Conservation (phyloP, 2,329 filamentous ascomycete genomes). For the Pseudocercospora crystallina region DNA sequence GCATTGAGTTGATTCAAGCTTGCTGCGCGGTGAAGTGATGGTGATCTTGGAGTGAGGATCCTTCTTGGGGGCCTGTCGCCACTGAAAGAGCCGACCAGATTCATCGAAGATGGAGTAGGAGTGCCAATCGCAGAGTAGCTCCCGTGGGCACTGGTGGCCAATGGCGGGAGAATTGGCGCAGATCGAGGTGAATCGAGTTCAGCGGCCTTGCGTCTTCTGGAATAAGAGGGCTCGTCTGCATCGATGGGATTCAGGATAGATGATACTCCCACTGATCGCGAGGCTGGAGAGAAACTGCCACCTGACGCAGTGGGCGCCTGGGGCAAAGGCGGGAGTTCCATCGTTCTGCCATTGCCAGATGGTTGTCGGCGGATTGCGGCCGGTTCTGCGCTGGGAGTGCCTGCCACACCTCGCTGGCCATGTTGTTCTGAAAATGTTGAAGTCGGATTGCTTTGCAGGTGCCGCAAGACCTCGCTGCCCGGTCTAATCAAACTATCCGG, state of each 20-base stretch:
- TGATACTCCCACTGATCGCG: conserved; percentile 43
- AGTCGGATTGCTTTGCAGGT: conserved; percentile 8
- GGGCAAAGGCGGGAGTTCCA: conserved; percentile 35
- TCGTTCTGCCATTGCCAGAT: conserved; percentile 20
- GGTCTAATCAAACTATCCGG: conserved; percentile 23
- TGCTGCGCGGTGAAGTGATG: conserved; percentile 50
- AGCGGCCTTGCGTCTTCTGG: conserved; percentile 43
- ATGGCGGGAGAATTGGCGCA: conserved; percentile 35
- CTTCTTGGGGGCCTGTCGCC: conserved; percentile 37
- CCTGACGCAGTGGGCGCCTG: conserved; percentile 19
- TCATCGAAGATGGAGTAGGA: conserved; percentile 25
- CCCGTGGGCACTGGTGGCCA: conserved; percentile 16
- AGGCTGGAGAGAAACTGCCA: conserved; percentile 26
- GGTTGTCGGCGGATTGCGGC: conserved; percentile 17
- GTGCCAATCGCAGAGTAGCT: conserved; percentile 17
- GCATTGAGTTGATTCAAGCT: conserved; percentile 49
- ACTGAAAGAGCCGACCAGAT: conserved; percentile 4
- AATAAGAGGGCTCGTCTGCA: conserved; percentile 35
- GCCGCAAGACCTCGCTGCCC: conserved; percentile 18
- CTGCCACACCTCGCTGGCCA: conserved; percentile 8
- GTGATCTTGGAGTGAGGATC: conserved; percentile 60
- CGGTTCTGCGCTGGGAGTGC: conserved; percentile 12
- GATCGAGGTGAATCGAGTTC: conserved; percentile 45
- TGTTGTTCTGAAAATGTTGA: conserved; percentile 14
- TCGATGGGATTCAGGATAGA: conserved; percentile 48